Evolutionary conservation across 1,284 basidiomycete genomes (phyloP), one percentile per base, ranked within the genome.

Genomic region (Irpex sp.): DNA sequence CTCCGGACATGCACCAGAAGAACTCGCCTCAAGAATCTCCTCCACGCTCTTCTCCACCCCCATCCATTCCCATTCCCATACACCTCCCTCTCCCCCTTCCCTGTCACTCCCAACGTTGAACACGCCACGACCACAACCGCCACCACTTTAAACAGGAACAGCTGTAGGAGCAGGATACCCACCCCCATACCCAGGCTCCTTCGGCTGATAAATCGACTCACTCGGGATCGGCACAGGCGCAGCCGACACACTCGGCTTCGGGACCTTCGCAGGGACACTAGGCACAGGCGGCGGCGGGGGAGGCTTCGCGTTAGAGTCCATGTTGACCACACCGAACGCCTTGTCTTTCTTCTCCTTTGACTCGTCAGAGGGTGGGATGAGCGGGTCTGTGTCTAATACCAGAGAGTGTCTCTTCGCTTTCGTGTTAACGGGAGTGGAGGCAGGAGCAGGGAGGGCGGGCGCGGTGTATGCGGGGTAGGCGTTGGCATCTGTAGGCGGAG

Each of bases 251-350:
- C 6, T 40, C 4, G 26, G 9, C 47, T 62, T 55, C n/a, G 56
- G n/a, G 36, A 26, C 60, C 60, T 54, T 34, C 21, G 13, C 44
- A 19, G 56, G 44, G 21, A 57, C 15, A 38, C 19, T 44, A 9
- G 55, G 21, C n/a, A 19, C 11, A 36, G 21, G 37, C 7, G 51
- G 21, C 9, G 51, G 17, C 52, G 21, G 48, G 13, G 48, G 19
- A 31, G 17, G 38, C 48, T 52, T 48, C 40, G 15, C 51, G 68
- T 74, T 72, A 66, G 72, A 73, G 67, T 74, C 73, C 52, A 74
- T 13, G 65, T 74, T 69, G 49, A 74, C 8, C n/a, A 74, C 26
- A 26, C 71, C 73, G 54, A 65, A 65, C n/a, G 59, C 59, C 31
- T 65, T 59, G 62, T 70, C 68, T 19, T 66, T 59, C 26, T 56